phyloP scores from a whole-genome alignment of 2,329 filamentous ascomycete species.

The Lizonia empirigonia region DNA sequence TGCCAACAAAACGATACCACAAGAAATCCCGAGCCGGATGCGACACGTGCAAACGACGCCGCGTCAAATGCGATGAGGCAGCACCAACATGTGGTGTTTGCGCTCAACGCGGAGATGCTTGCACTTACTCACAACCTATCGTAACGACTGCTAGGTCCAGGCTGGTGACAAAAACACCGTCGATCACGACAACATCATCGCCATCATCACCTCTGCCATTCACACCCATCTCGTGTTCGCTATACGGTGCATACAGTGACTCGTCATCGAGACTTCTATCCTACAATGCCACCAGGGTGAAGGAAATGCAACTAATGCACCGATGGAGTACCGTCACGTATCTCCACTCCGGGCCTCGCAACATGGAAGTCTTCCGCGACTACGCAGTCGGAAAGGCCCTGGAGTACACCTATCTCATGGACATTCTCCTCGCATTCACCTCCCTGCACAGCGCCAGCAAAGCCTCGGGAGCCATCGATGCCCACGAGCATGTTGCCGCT shows the following conservation, averaged over 20 bases:
- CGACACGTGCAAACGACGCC: constrained; percentile 17
- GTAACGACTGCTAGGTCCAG: not conserved
- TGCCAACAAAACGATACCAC: constrained; percentile 12
- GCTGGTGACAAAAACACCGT: not conserved
- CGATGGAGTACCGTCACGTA: constrained; percentile 19
- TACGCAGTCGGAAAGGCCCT: constrained; percentile 11
- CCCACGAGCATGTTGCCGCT: constrained; percentile 1
- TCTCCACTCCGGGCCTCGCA: constrained; percentile 2
- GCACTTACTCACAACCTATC: constrained; percentile 6
- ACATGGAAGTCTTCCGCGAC: constrained; percentile 15
- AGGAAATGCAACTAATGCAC: constrained; percentile 21
- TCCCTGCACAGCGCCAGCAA: constrained; percentile 14
- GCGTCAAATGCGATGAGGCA: constrained; percentile 21
- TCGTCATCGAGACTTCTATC: not conserved
- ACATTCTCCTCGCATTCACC: constrained; percentile 15
- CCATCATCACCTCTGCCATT: not conserved
- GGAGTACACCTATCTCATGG: constrained; percentile 18
- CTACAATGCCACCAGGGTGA: constrained; percentile 5
- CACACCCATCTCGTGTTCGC: not conserved
- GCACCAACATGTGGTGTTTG: constrained; percentile 9
- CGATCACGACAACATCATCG: not conserved
- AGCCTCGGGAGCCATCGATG: not conserved
- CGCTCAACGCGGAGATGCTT: constrained; percentile 10
- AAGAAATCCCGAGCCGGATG: constrained; percentile 22
- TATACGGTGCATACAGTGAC: not conserved